These are phyloP conservation scores for Cercospora sp. DNA, from an alignment of 2,329 filamentous ascomycete species.

Conservation along the genomic window DNA sequence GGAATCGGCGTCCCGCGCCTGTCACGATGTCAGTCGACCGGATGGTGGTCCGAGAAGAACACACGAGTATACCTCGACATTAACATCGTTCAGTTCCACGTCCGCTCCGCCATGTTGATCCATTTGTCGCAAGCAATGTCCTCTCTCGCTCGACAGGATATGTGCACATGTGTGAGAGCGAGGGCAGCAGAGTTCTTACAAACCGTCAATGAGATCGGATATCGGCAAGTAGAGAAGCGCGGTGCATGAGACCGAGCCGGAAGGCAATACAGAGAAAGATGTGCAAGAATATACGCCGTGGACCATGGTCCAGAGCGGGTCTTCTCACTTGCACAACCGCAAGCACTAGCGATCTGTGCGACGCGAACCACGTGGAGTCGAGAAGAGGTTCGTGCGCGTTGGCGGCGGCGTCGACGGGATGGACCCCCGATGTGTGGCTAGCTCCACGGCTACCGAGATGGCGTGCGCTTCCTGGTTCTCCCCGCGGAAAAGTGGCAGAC, in stretches of 20 bases:
- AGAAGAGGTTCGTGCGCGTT: constrained; percentile 6
- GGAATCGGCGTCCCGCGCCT: constrained; percentile 21
- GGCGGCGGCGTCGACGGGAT: neutral
- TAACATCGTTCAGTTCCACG: constrained; percentile 22
- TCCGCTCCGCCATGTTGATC: constrained; percentile 12
- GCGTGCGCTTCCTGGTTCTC: neutral
- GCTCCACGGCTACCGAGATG: neutral
- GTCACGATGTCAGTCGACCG: neutral
- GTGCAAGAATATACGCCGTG: constrained; percentile 2
- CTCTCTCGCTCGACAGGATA: neutral
- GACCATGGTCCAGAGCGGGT: constrained; percentile 14
- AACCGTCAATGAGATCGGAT: neutral
- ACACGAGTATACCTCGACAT: constrained; percentile 16
- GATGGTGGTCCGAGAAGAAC: neutral
- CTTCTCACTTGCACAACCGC: constrained; percentile 2
- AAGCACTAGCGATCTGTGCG: constrained; percentile 11
- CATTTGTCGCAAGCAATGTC: constrained; percentile 3
- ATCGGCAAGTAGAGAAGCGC: neutral
- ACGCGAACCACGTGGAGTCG: constrained; percentile 16
- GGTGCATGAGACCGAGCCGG: neutral
- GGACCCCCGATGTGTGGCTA: constrained; percentile 2
- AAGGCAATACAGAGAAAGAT: neutral
- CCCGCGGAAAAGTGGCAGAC: neutral
- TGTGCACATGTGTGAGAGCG: neutral
- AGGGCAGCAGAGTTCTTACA: neutral